Percentiles rank a stretch among this genome's conserved stretches.
Conservation (phyloP, 1,139 yeast species). For the Yamadazyma epiphylla region DNA sequence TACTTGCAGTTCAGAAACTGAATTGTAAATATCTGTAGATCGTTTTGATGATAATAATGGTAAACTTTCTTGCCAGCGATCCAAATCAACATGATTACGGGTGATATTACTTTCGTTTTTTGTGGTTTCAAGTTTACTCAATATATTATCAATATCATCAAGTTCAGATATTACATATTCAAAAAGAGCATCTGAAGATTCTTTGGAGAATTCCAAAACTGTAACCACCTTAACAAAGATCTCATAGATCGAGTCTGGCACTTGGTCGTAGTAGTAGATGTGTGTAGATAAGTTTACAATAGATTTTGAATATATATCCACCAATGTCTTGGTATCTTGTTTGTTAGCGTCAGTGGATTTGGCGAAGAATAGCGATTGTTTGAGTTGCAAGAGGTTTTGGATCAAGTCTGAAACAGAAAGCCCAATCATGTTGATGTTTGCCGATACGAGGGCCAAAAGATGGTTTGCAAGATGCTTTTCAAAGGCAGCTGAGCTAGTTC, state of each 20-base stretch:
- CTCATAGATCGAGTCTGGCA: constrained; percentile 69
- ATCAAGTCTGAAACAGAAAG: constrained; percentile 81
- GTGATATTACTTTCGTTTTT: constrained; percentile 29
- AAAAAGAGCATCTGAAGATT: constrained; percentile 14
- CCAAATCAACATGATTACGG: constrained; percentile 40
- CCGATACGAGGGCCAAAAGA: constrained; percentile 66
- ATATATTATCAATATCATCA: constrained; percentile 30
- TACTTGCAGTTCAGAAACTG: constrained; percentile 22
- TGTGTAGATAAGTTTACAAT: constrained; percentile 67
- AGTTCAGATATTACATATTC: constrained; percentile 28
- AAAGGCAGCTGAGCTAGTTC: constrained; percentile 10
- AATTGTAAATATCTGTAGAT: constrained; percentile 6
- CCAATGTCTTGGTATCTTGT: constrained; percentile 22
- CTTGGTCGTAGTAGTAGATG: constrained; percentile 74
- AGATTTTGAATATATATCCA: constrained; percentile 38
- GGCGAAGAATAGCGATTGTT: constrained; percentile 40
- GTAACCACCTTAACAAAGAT: constrained; percentile 40
- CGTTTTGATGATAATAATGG: constrained; percentile 28
- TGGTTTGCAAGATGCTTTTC: constrained; percentile 51
- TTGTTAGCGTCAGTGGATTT: constrained; percentile 16
- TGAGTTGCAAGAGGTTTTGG: constrained; percentile 59
- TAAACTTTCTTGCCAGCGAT: constrained; percentile 42
- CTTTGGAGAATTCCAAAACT: constrained; percentile 20
- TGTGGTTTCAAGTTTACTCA: constrained; percentile 17
- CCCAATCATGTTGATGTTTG: constrained; percentile 83